These are phyloP conservation scores for Emericellopsis terricola DNA, from an alignment of 495 filamentous ascomycete genomes.

Conservation along the genomic window DNA sequence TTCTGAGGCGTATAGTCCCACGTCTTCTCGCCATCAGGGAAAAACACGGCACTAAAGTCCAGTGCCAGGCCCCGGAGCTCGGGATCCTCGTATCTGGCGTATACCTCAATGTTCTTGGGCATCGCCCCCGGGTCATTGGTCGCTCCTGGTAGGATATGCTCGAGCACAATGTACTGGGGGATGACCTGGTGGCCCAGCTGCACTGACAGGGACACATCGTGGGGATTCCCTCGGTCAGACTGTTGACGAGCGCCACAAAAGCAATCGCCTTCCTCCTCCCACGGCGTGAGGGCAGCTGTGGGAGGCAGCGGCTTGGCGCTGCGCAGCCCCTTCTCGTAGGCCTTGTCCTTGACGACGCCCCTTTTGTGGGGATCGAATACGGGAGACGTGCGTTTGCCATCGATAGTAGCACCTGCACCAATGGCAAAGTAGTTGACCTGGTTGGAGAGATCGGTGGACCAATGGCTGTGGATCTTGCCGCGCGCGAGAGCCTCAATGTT, in stretches of 20 bases:
- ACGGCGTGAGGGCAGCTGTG: slow-evolving; percentile 28
- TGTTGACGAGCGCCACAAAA: slow-evolving; percentile 36
- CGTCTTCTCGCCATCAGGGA: slow-evolving; percentile 7
- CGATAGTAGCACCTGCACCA: slow-evolving; percentile 17
- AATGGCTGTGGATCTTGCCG: slow-evolving; percentile 9
- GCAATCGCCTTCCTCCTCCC: slow-evolving; percentile 47
- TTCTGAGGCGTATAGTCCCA: slow-evolving; percentile 4
- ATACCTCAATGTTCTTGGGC: slow-evolving; percentile 43
- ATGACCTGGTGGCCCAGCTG: slow-evolving; percentile 25
- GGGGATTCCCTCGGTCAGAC: slow-evolving; percentile 5
- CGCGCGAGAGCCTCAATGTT: slow-evolving; percentile 16
- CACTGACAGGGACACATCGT: slow-evolving; percentile 27
- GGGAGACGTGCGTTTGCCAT: slow-evolving; percentile 11
- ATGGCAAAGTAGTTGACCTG: slow-evolving; percentile 22
- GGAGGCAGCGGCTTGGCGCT: slow-evolving; percentile 5
- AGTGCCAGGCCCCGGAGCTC: slow-evolving; percentile 9
- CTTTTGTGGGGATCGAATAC: slow-evolving; percentile 7
- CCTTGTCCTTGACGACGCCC: slow-evolving; percentile 5
- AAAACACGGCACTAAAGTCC: slow-evolving; percentile 12
- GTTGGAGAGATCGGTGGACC: slow-evolving; percentile 13
- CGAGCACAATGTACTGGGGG: slow-evolving; percentile 38
- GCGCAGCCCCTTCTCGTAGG: slow-evolving; percentile 10
- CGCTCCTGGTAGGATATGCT: slow-evolving; percentile 37
- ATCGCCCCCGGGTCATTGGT: slow-evolving; percentile 35
- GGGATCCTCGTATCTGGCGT: slow-evolving; percentile 24